These are phyloP conservation scores for Ampelocalamus luodianensis DNA, from an alignment of 176 grass and related monocot species.

Conservation along the genomic window DNA sequence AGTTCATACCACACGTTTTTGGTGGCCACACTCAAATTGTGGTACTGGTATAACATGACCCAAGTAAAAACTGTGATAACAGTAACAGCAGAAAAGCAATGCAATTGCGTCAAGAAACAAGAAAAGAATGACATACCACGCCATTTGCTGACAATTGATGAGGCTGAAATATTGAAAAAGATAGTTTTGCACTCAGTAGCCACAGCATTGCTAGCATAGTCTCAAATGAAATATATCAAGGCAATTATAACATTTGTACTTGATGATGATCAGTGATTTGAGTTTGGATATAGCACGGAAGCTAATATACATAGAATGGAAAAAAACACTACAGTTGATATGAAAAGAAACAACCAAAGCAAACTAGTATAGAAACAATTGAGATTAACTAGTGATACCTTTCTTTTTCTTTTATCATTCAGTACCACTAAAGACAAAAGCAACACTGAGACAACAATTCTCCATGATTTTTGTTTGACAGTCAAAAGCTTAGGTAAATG, in stretches of 20 bases:
- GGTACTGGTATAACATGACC: not conserved
- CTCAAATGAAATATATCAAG: conserved; percentile 53
- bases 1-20: not conserved
- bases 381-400: not conserved
- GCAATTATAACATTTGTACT: not conserved
- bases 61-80: not conserved
- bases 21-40: not conserved
- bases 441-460: not conserved
- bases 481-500: not conserved
- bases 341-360: not conserved
- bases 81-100: conserved; percentile 28
- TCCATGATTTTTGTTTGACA: conserved; percentile 3
- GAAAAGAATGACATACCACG: conserved; percentile 58
- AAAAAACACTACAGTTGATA: not conserved
- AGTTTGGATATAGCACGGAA: conserved; percentile 22
- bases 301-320: not conserved
- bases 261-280: conserved; percentile 19
- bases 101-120: not conserved
- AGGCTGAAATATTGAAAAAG: conserved; percentile 98
- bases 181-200: conserved; percentile 95
- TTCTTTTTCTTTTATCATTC: conserved; percentile 20
- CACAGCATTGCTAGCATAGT: conserved; percentile 98
- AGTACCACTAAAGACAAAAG: conserved; percentile 6
- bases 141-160: conserved; percentile 96
- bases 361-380: not conserved